Conservation (phyloP, 176 grass and related monocot species). For the Lolium perenne region DNA sequence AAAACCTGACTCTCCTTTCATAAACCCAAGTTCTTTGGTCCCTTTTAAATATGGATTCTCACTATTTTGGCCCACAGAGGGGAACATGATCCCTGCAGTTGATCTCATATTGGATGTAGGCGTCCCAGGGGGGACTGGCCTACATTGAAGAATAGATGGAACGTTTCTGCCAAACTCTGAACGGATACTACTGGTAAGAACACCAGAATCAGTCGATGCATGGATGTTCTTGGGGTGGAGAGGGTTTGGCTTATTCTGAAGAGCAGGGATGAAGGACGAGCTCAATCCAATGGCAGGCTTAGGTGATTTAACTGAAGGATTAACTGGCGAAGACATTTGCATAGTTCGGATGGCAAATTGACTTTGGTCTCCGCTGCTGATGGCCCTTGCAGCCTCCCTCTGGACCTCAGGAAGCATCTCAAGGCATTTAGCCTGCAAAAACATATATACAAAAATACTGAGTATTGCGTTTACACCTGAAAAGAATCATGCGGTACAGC, state of each 20-base stretch:
- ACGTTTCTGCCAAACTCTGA: constrained; percentile 56
- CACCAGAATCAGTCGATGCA: constrained; percentile 40
- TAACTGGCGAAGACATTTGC: constrained; percentile 49
- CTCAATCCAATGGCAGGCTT: constrained; percentile 36
- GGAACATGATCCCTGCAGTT: constrained; percentile 41
- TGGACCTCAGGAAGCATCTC: constrained; percentile 74
- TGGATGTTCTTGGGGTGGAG: constrained; percentile 41
- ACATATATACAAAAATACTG: constrained; percentile 28
- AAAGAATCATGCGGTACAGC: not conserved
- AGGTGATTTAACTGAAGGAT: constrained; percentile 46
- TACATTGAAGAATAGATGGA: constrained; percentile 60
- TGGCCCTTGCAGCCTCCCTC: constrained; percentile 53
- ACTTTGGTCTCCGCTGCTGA: constrained; percentile 42
- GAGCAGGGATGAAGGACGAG: constrained; percentile 44
- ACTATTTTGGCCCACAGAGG: constrained; percentile 40
- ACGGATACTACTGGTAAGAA: constrained; percentile 28
- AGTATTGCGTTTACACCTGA: constrained; percentile 21
- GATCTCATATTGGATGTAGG: constrained; percentile 49
- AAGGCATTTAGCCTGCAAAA: constrained; percentile 62
- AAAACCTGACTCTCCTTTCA: constrained; percentile 44
- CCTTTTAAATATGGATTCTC: not conserved
- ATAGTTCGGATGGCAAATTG: constrained; percentile 49
- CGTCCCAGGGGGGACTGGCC: constrained; percentile 37
- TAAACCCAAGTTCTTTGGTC: constrained; percentile 47
- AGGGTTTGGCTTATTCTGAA: constrained; percentile 50